Evolutionary conservation across 2,329 filamentous ascomycete species (phyloP).

Genomic region (Didymosphaeria variabile): DNA sequence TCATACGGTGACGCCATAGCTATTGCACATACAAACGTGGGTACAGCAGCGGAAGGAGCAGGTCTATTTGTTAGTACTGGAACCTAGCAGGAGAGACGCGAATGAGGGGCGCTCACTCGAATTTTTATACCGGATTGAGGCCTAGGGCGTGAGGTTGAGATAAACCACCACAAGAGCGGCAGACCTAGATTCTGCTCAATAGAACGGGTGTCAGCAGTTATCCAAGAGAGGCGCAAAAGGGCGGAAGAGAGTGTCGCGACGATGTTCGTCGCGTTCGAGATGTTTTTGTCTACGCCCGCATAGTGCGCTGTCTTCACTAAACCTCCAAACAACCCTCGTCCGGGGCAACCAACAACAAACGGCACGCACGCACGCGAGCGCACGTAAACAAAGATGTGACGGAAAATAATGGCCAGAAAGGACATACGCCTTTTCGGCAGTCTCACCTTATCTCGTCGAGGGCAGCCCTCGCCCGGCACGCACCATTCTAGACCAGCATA

Average conservation of each 20-base stretch:
- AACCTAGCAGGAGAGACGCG: neutral
- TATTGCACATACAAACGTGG: neutral
- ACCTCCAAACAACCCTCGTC: slow-evolving; percentile 2
- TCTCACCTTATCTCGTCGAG: too few species aligned
- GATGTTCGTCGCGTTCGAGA: neutral
- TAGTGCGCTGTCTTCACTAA: slow-evolving; percentile 1
- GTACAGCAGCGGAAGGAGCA: neutral
- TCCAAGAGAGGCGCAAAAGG: neutral
- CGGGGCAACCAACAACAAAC: slow-evolving; percentile 9
- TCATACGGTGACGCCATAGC: slow-evolving; percentile 27
- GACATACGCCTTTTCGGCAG: neutral
- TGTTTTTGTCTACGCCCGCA: neutral
- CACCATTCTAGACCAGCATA: neutral
- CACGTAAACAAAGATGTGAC: neutral
- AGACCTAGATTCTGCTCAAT: neutral
- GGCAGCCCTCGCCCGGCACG: neutral
- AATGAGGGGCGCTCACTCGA: neutral
- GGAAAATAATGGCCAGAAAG: neutral
- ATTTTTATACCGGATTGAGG: neutral
- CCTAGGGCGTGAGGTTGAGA: neutral
- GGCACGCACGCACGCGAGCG: slow-evolving; percentile 1
- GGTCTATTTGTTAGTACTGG: neutral
- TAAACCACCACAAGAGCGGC: neutral
- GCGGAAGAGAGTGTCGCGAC: neutral
- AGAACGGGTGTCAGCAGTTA: neutral